Conservation (phyloP, 2,329 filamentous ascomycete species). For the Aplosporella prunicola region DNA sequence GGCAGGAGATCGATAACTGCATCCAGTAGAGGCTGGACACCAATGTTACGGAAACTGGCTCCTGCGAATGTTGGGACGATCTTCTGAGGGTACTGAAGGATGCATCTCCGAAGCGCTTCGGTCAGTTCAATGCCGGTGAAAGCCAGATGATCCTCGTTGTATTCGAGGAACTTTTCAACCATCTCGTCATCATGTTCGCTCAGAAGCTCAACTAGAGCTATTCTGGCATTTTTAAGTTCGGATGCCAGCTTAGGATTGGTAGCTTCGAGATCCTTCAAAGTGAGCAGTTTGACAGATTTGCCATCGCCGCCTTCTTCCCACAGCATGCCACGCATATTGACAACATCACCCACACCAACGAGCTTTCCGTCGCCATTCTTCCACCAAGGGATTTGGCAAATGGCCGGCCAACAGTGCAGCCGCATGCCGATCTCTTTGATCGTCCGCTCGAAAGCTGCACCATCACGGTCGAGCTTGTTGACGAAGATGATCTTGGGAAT, state of each 20-base stretch:
- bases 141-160: slow-evolving; percentile 60
- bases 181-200: slow-evolving; percentile 83
- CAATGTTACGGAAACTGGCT: slow-evolving; percentile 87
- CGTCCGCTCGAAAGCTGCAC: slow-evolving; percentile 72
- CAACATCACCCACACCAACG: slow-evolving; percentile 73
- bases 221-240: slow-evolving; percentile 67
- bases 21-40: slow-evolving; percentile 84
- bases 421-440: slow-evolving; percentile 76
- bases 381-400: slow-evolving; percentile 96
- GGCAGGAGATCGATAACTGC: slow-evolving; percentile 82
- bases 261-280: slow-evolving; percentile 43
- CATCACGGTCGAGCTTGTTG: slow-evolving; percentile 79
- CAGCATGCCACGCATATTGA: slow-evolving; percentile 63
- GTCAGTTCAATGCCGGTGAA: slow-evolving; percentile 60
- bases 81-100: slow-evolving; percentile 58
- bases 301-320: slow-evolving; percentile 63
- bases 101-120: slow-evolving; percentile 62
- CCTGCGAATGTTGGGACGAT: slow-evolving; percentile 83
- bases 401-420: slow-evolving; percentile 73
- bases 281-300: slow-evolving; percentile 49
- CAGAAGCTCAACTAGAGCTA: slow-evolving; percentile 69
- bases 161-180: slow-evolving; percentile 73
- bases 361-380: slow-evolving; percentile 62
- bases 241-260: slow-evolving; percentile 43
- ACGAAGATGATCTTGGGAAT: slow-evolving; percentile 77